Evolutionary conservation across 179 eudicot species (phyloP).

Genomic region (Beta corolliflora): DNA sequence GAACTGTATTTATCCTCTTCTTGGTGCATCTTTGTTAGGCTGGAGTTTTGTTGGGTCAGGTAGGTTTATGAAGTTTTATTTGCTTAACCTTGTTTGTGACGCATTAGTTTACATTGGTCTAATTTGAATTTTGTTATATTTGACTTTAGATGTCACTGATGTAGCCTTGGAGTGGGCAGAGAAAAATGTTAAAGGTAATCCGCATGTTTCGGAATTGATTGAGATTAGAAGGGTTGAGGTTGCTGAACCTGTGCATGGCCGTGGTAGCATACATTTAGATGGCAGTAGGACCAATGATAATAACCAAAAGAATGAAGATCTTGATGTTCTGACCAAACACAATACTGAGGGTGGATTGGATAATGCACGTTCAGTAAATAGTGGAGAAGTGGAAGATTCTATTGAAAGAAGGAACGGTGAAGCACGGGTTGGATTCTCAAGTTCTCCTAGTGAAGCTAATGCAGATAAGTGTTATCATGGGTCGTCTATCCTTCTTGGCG

Average conservation of each 20-base stretch:
- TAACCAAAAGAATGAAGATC: constrained; percentile 13
- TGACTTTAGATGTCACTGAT: constrained; percentile 68
- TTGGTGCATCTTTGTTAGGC: constrained; percentile 85
- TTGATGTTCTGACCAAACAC: constrained; percentile 13
- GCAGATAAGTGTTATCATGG: constrained; percentile 47
- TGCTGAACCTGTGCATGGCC: constrained; percentile 9
- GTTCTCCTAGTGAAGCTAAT: constrained; percentile 21
- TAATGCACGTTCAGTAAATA: constrained; percentile 4
- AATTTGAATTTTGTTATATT: constrained; percentile 3
- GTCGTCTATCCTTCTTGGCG: constrained; percentile 70
- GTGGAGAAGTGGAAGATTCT: constrained; percentile 17
- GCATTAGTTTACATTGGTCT: constrained; percentile 1
- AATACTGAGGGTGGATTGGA: constrained; percentile 24
- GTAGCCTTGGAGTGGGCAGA: constrained; percentile 93
- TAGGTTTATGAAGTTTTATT: constrained; percentile 20
- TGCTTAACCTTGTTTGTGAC: neutral
- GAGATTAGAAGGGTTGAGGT: constrained; percentile 66
- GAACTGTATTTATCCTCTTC: constrained; percentile 95
- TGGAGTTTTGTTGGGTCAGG: constrained; percentile 97
- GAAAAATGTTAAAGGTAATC: constrained; percentile 70
- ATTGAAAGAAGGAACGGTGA: constrained; percentile 21
- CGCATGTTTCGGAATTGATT: constrained; percentile 70
- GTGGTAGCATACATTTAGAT: neutral
- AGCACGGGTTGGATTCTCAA: constrained; percentile 15
- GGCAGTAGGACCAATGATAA: constrained; percentile 6